These are phyloP conservation scores for Nymphaea colorata DNA, from an alignment of 164 flowering plant species.

Conservation along the genomic window DNA sequence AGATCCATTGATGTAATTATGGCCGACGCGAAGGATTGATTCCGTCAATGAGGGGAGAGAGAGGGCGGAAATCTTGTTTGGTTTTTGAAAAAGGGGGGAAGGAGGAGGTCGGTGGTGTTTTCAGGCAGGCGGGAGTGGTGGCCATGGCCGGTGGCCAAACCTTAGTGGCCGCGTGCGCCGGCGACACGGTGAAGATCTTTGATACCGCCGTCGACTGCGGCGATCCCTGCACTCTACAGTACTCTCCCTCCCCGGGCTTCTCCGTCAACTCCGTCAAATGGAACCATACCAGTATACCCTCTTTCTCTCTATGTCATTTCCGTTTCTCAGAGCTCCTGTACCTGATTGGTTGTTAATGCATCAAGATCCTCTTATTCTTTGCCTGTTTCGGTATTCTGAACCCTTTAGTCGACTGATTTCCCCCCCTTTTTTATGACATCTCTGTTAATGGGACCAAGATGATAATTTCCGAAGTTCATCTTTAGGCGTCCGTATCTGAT, in stretches of 20 bases:
- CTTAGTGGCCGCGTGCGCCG: constrained; percentile 64
- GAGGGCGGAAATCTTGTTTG: too few species aligned
- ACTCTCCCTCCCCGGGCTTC: constrained; percentile 73
- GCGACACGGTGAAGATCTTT: constrained; percentile 88
- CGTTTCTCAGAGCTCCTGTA: neutral
- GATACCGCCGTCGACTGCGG: constrained; percentile 53
- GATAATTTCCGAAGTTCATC: too few species aligned
- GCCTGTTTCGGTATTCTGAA: too few species aligned
- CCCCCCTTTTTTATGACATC: too few species aligned
- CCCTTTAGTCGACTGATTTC: too few species aligned
- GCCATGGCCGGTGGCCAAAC: constrained; percentile 6
- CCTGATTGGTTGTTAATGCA: neutral
- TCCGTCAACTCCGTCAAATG: constrained; percentile 82
- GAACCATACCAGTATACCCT: constrained; percentile 88
- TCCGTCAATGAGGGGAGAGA: too few species aligned
- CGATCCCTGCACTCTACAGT: constrained; percentile 78
- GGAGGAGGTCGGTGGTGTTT: too few species aligned
- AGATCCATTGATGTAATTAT: too few species aligned
- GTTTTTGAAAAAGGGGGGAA: too few species aligned
- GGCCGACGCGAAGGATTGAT: too few species aligned
- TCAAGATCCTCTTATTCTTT: neutral
- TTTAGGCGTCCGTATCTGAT: too few species aligned
- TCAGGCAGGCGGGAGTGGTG: neutral
- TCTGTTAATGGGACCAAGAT: too few species aligned
- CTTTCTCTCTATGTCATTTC: neutral